Evolutionary conservation across 768 basidiomycete genomes (phyloP).

Genomic region (Mycena polygramma): DNA sequence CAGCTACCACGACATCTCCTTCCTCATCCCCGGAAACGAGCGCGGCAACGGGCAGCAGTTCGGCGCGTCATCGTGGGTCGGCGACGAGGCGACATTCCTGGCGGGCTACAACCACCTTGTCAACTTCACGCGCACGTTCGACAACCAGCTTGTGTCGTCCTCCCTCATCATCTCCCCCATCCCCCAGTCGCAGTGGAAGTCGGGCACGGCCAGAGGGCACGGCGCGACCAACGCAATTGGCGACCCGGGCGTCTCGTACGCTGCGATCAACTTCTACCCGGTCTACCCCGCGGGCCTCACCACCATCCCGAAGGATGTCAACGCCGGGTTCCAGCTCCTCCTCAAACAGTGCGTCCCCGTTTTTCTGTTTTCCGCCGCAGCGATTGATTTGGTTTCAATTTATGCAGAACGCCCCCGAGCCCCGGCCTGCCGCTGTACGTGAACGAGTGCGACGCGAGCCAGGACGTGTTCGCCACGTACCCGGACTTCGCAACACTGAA

Average conservation of each 20-base stretch:
- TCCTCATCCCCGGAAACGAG: constrained; percentile 42
- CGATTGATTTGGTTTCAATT: background rate
- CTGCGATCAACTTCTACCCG: constrained; percentile 13
- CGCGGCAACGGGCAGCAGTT: constrained; percentile 51
- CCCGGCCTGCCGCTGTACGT: constrained; percentile 40
- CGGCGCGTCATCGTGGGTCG: constrained; percentile 50
- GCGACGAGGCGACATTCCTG: constrained; percentile 44
- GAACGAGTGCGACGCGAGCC: constrained; percentile 54
- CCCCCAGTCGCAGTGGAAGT: constrained; percentile 46
- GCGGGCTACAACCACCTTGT: constrained; percentile 47
- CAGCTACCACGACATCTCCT: constrained; percentile 51
- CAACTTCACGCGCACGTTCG: constrained; percentile 45
- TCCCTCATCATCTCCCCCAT: constrained; percentile 54
- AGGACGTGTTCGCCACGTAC: constrained; percentile 56
- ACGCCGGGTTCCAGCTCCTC: constrained; percentile 9
- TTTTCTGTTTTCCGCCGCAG: background rate
- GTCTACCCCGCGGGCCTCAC: constrained; percentile 15
- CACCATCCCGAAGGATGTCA: background rate
- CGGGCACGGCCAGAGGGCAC: constrained; percentile 24
- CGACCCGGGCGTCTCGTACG: constrained; percentile 25
- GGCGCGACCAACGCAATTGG: constrained; percentile 19
- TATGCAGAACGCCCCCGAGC: constrained; percentile 1
- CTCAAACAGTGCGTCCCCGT: constrained; percentile 42
- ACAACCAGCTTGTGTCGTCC: constrained; percentile 38
- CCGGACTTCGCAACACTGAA: constrained; percentile 51